Evolutionary conservation across 192 early-diverging fungal species (phyloP).

Genomic region (Dimargaris cristalligena): DNA sequence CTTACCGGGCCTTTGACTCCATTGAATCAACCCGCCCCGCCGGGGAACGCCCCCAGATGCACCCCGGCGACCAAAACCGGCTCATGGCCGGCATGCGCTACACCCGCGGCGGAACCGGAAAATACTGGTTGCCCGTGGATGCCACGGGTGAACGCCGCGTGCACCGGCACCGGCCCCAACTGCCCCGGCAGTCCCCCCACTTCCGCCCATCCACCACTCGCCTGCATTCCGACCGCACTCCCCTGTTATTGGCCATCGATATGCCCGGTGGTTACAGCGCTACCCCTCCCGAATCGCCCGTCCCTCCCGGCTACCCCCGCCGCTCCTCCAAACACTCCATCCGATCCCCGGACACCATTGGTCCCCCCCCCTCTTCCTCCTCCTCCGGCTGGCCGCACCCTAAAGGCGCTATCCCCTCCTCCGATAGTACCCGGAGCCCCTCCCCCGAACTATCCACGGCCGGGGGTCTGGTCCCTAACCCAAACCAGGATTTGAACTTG

Average conservation of each 20-base stretch:
- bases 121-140: conserved; percentile 36
- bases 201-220: conserved; percentile 22
- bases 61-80: conserved; percentile 14
- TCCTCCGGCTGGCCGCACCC: not conserved
- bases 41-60: conserved; percentile 11
- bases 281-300: too few species aligned
- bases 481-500: not conserved
- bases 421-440: not conserved
- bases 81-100: conserved; percentile 34
- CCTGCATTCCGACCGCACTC: conserved; percentile 9
- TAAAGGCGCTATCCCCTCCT: not conserved
- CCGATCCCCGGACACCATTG: not conserved
- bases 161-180: too few species aligned
- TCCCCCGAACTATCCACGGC: not conserved
- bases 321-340: not conserved
- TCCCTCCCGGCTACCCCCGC: too few species aligned
- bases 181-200: too few species aligned
- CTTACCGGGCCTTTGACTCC: conserved; percentile 60
- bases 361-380: not conserved
- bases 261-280: not conserved
- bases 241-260: not conserved
- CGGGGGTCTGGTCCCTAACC: not conserved
- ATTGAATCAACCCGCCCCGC: conserved; percentile 44
- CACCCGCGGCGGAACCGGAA: conserved; percentile 29
- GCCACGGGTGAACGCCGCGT: too few species aligned